Conservation (phyloP, 257 asterid species). For the Pogostemon cablin region DNA sequence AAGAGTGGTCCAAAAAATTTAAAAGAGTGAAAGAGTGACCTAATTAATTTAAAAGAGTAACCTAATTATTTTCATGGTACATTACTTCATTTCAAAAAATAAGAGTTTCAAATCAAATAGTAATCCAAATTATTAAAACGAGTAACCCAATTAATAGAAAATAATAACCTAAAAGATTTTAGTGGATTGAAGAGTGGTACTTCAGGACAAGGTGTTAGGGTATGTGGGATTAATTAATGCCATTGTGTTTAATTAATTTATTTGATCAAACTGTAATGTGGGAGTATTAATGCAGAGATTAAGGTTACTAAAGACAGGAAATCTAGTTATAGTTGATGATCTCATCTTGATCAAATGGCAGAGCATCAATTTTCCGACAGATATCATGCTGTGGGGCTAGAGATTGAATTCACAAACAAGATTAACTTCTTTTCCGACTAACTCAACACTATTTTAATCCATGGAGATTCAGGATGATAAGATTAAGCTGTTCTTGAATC, state of each 20-base stretch:
- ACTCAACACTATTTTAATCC: slow-evolving; percentile 61
- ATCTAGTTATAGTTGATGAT: slow-evolving; percentile 74
- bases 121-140: too few species aligned
- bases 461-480: slow-evolving; percentile 70
- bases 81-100: too few species aligned
- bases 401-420: slow-evolving; percentile 77
- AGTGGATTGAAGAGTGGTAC: slow-evolving; percentile 87
- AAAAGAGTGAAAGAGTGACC: too few species aligned
- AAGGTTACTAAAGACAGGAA: slow-evolving; percentile 69
- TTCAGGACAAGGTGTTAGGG: slow-evolving; percentile 80
- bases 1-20: too few species aligned
- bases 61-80: too few species aligned
- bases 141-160: too few species aligned
- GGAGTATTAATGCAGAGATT: slow-evolving; percentile 58
- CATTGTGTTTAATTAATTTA: too few species aligned
- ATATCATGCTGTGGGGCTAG: slow-evolving; percentile 87
- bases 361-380: slow-evolving; percentile 89
- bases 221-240: slow-evolving; percentile 2
- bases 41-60: too few species aligned
- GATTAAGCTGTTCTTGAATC: slow-evolving; percentile 57
- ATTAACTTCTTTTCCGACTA: slow-evolving; percentile 66
- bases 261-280: too few species aligned
- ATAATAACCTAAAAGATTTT: too few species aligned
- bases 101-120: too few species aligned
- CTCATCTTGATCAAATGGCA: slow-evolving; percentile 75